Percentiles rank a stretch among this genome's conserved stretches.
These are phyloP conservation scores for Rhynchosporium secalis DNA, from an alignment of 2,329 filamentous ascomycete species.

Conservation along the genomic window DNA sequence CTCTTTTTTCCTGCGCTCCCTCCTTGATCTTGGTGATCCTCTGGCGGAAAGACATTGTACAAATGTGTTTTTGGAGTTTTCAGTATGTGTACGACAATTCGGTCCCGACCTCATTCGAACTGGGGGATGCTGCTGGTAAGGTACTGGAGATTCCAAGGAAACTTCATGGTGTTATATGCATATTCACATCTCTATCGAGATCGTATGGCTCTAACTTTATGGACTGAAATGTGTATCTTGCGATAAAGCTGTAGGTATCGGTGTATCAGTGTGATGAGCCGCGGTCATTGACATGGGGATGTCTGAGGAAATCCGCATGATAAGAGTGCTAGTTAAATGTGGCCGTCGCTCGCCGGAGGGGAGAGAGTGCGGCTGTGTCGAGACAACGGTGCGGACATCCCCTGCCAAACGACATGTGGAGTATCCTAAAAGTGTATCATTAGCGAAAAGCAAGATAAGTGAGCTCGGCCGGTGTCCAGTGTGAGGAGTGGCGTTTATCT, in stretches of 20 bases:
- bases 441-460: neutral
- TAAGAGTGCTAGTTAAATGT: slow-evolving; percentile 19
- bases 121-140: slow-evolving; percentile 3
- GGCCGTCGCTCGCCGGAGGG: slow-evolving; percentile 30
- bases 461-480: slow-evolving; percentile 15
- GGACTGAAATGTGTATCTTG: slow-evolving; percentile 27
- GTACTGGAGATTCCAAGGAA: slow-evolving; percentile 8
- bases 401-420: slow-evolving; percentile 8
- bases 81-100: neutral
- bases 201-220: slow-evolving; percentile 1
- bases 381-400: neutral
- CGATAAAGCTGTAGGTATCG: slow-evolving; percentile 20
- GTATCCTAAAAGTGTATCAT: neutral
- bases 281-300: slow-evolving; percentile 20
- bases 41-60: slow-evolving; percentile 25
- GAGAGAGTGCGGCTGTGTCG: slow-evolving; percentile 10
- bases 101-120: neutral
- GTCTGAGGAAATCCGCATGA: slow-evolving; percentile 23
- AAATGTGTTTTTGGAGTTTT: slow-evolving; percentile 4
- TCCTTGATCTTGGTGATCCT: slow-evolving; percentile 39
- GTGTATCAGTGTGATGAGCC: slow-evolving; percentile 23
- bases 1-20: slow-evolving; percentile 40
- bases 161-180: slow-evolving; percentile 30
- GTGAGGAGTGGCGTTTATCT: slow-evolving; percentile 1
- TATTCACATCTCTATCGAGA: slow-evolving; percentile 17